Base-by-base conservation (phyloP, 768 basidiomycete species). In the Boletus vermiculosoides region DNA sequence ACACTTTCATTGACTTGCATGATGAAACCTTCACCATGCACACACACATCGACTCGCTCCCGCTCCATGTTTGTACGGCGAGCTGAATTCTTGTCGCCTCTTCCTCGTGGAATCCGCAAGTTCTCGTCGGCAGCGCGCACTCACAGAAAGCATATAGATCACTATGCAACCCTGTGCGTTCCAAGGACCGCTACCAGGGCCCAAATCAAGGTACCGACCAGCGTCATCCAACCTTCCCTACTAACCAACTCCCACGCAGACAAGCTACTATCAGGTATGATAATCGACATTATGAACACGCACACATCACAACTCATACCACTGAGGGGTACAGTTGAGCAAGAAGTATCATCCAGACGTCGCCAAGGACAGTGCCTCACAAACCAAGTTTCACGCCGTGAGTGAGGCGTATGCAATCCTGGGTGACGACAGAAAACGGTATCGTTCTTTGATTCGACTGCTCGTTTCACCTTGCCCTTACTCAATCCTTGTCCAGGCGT, bases 381-480 rank as follows among this genome's bases (percentile, higher is more conserved):
- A 71, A 53, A 66, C 70, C 54, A 79, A 68, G 48, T 81, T 79
- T 55, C 77, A 77, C 48, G 73, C 68, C 0, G 73, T 79, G 49
- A 80, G 77, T 59, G 81, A 80, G 49, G 80, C 80, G 3, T 82
- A 80, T 45, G 66, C 74, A 1, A 58, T 80, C 20, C 67, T 81
- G 9, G 74, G 77, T 8, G 74, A 81, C 47, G 78, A 80, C 52
- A 67, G 79, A 45, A 74, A 75, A 63, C 72, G 79, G 80, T 77
- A n/a, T 49, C 42, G 74, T 22, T 16, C 0, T 8, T 18, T 4
- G 3, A 18, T 46, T 12, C 42, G 12, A 33, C 18, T 16, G 1
- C 18, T 9, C 15, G 4, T 25, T 36, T 16, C 30, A 13, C n/a
- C 7, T 40, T 33, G 13, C 22, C 20, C 18, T 4, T 44, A 8